Evolutionary conservation across 1,284 basidiomycete species (phyloP), one percentile per base, ranked within the genome.

Genomic region (Takashimella tepidaria): DNA sequence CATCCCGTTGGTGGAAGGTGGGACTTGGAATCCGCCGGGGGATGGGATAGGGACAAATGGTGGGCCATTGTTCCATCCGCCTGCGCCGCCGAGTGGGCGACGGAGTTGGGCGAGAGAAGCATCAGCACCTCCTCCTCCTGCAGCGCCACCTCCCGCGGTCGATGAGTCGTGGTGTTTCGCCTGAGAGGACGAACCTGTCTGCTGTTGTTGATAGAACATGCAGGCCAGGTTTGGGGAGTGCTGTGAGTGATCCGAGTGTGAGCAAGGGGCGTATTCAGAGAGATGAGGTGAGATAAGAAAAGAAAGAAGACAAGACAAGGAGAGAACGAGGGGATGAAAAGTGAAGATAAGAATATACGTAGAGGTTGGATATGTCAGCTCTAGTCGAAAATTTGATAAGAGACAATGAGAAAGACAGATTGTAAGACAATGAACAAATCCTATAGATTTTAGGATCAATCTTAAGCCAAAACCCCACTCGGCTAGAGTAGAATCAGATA

Each of bases 191-290:
- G 61, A 56, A 55, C 58, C 53, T 48, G 67, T 56, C 49, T 64
- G 56, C 53, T 64, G 60, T n/a, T n/a, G n/a, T 52, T 62, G 61
- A 47, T 66, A 67, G 59, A 66, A 69, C 67, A 69, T 69, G 53
- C 57, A 63, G 57, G 41, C 54, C 54, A 47, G 60, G 41, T 46
- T 40, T 26, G 46, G 46, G 11, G 48, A 40, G 16, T 26, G 48
- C 48, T 24, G 19, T 20, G 48, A 20, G 21, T 19, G 26, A 49
- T 40, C n/a, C 37, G n/a, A n/a, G n/a, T n/a, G n/a, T n/a, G n/a
- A n/a, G n/a, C n/a, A n/a, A n/a, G n/a, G n/a, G n/a, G 45, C 45
- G 12, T 19, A 25, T 12, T 37, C 19, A 43, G 25, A 52, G 50
- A 41, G 47, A 47, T 13, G 19, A 40, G n/a, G 31, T 27, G 12